Evolutionary conservation across 2,329 filamentous ascomycete genomes (phyloP), one percentile per base, ranked within the genome.

Genomic region (Hypoxylon sp.): DNA sequence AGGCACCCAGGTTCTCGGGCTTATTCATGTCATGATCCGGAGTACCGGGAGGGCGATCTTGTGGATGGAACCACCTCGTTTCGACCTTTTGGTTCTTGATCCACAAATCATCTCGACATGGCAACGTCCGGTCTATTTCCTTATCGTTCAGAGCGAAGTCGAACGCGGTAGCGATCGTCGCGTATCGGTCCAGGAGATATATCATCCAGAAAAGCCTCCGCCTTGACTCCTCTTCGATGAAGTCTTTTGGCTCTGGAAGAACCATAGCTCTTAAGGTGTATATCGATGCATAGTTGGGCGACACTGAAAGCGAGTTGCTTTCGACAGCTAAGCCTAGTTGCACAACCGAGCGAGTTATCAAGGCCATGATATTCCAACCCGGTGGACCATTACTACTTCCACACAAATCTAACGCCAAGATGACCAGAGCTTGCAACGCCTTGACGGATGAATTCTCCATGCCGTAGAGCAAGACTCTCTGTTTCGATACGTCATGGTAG

Each of bases 201-300:
- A 97, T 90, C 90, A 97, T 95, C 94, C 94, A 98, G 79, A 98
- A 97, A 0, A 97, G 83, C 25, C 94, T 86, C 28, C 94, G 87
- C 28, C 94, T 85, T 45, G 92, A 92, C 78, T 98, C 94, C 67
- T 97, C 94, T 76, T 97, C 94, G 61, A 97, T 91, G 79, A 94
- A 97, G 67, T 93, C 92, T 55, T 89, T 90, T 0, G 94, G 87
- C 67, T 97, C 93, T 0, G 93, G 92, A 0, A 97, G 83, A 2
- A 95, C 90, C 82, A 94, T 94, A 14, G 94, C 93, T 60, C 94
- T 87, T 48, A 97, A 82, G 0, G 94, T 97, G 77, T 97, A 97
- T 50, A 97, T 97, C 0, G 94, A 97, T 1, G 91, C 89, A 77
- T 91, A 93, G 60, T 89, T 87, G 0, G 93, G 93, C 1, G 93